Evolutionary conservation across 208 protist genomes (phyloP), one percentile per base, ranked within the genome.

Genomic region (Leishmania braziliensis): DNA sequence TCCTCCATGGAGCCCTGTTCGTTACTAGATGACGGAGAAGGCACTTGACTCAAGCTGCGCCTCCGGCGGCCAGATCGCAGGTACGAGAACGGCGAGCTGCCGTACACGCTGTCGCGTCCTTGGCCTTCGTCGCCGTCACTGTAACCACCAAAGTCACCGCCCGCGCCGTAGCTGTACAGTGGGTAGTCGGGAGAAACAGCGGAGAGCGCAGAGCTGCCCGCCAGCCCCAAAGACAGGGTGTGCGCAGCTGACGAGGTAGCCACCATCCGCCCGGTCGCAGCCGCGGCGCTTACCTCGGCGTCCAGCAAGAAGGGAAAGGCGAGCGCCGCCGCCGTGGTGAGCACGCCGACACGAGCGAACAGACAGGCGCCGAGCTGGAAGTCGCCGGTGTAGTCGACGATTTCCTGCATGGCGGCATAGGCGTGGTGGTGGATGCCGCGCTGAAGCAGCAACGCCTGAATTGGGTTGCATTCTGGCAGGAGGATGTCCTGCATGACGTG

Each of bases 331-430:
- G 85, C 84, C 9, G 78, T 72, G 70, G 80, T 84, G 71, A 80
- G 80, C 73, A 90, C 88, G 10, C 89, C 94, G 14, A 97, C 82
- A 36, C 92, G 90, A 48, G 92, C 91, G 86, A 91, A 97, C 10
- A 97, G 83, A 79, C 94, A 97, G 33, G 92, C 92, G 29, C 88
- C 94, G 26, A 96, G 87, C 79, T 97, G 94, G 65, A 95, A 95
- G 82, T 97, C 90, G 8, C 90, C 93, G 0, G 94, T 95, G 83
- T 81, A 85, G 76, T 97, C 93, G 33, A 97, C 94, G 39, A 96
- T 93, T 36, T 76, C 66, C 84, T 95, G 91, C 92, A 96, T 96
- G 20, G 84, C 66, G 26, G 85, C 80, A 79, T 79, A 91, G n/a
- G 90, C 89, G n/a, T 51, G 68, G n/a, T 65, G 68, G 69, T 83